Base-by-base conservation (phyloP, 129 eudicot genomes). In the Artemisia annua region DNA sequence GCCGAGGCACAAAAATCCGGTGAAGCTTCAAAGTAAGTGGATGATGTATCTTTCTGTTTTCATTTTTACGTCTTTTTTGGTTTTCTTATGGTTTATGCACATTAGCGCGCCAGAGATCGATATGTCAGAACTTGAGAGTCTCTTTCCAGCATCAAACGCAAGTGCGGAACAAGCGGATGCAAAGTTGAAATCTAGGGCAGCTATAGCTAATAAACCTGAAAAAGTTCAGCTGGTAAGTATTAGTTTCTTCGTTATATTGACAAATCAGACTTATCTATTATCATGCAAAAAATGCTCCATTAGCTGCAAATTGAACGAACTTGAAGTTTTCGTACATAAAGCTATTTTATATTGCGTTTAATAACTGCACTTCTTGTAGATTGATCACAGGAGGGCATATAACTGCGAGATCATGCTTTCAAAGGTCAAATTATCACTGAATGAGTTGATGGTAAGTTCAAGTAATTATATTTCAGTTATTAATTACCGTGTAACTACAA, bases 331-430 rank as follows among this genome's bases (percentile, higher is more conserved):
- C 35, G 35, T 30, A 30, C 35, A 35, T 35, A 35, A 5, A 35
- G 43, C 9, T 35, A 30, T 39, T 39, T 39, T 39, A 39, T 39
- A 39, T 39, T 39, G 46, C 2, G 6, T 39, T 39, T 7, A 39
- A 39, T 39, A 39, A 39, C 46, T 39, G 51, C 16, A 15, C 58
- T 72, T 79, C 24, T 28, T 85, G 81, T 86, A 92, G 98, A 82
- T 92, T 85, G 98, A 92, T 68, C 88, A 78, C 18, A 79, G 92
- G 73, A 70, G 98, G 80, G 98, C 98, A 78, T 83, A 89, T 80
- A 92, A 92, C 71, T 92, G 98, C 75, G 98, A 92, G 80, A 89
- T 92, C 72, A 92, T 89, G 98, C 95, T 92, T 63, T 61, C 96
- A 67, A 89, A 89, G 81, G 91, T 92, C 52, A 87, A 73, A 39